Conservation (phyloP, 257 asterid species). For the Solanum bukasovii region DNA sequence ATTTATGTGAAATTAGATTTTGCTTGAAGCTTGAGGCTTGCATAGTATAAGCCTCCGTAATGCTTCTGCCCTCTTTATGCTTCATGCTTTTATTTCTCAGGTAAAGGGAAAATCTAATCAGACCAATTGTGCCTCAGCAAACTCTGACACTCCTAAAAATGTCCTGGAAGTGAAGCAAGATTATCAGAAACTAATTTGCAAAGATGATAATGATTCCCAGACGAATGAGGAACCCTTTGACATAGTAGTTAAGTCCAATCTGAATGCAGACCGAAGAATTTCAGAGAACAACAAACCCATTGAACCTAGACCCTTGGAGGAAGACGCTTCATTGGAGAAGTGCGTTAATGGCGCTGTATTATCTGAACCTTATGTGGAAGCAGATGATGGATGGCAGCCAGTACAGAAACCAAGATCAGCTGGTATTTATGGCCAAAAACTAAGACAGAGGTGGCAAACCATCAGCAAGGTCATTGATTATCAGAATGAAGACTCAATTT, state of each 20-base stretch:
- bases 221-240: conserved; percentile 15
- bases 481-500: conserved; percentile 53
- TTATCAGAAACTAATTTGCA: conserved; percentile 34
- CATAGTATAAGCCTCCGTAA: background rate
- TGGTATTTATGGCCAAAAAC: conserved; percentile 48
- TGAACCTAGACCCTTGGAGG: conserved; percentile 25
- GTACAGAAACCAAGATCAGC: conserved; percentile 84
- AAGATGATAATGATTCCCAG: conserved; percentile 27
- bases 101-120: conserved; percentile 56
- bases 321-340: conserved; percentile 20
- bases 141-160: conserved; percentile 38
- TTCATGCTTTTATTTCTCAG: conserved; percentile 28
- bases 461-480: conserved; percentile 42
- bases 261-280: conserved; percentile 19
- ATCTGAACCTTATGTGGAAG: conserved; percentile 57
- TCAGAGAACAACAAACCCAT: conserved; percentile 15
- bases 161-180: conserved; percentile 24
- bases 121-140: conserved; percentile 32
- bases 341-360: conserved; percentile 24
- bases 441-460: conserved; percentile 67
- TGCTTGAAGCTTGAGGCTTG: background rate
- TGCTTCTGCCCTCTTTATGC: background rate
- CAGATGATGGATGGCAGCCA: conserved; percentile 96
- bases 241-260: conserved; percentile 31
- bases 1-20: background rate